Percentiles rank a stretch among this genome's conserved stretches.
These are phyloP conservation scores for Neocucurbitaria cava DNA, from an alignment of 2,329 filamentous ascomycete species.

Conservation along the genomic window DNA sequence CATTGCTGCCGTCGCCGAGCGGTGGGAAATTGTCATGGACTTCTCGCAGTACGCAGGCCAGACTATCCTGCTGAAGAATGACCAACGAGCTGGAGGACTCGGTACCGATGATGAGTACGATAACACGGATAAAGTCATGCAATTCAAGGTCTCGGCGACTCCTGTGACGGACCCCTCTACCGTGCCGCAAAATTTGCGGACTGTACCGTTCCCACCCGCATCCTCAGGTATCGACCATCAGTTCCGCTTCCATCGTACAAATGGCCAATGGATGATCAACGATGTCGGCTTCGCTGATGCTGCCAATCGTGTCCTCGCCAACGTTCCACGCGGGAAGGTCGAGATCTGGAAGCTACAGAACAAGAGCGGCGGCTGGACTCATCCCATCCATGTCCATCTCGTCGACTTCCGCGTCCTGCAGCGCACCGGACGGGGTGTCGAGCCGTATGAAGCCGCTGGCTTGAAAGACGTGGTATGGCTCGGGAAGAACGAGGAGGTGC, in stretches of 20 bases:
- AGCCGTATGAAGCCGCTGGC: slow-evolving; percentile 59
- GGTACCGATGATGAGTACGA: slow-evolving; percentile 56
- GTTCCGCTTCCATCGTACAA: slow-evolving; percentile 42
- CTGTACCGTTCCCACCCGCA: slow-evolving; percentile 36
- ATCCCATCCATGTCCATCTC: slow-evolving; percentile 64
- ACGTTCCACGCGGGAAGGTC: slow-evolving; percentile 40
- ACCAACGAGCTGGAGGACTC: slow-evolving; percentile 48
- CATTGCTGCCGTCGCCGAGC: slow-evolving; percentile 61
- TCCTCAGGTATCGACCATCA: slow-evolving; percentile 32
- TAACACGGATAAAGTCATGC: slow-evolving; percentile 49
- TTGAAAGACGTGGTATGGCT: slow-evolving; percentile 66
- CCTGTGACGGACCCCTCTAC: slow-evolving; percentile 33
- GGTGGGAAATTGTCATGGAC: slow-evolving; percentile 65
- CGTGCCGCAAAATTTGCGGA: slow-evolving; percentile 27
- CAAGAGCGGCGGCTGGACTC: slow-evolving; percentile 58
- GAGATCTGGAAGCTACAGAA: slow-evolving; percentile 54
- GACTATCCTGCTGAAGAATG: slow-evolving; percentile 56
- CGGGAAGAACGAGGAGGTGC: slow-evolving; percentile 53
- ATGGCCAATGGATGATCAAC: slow-evolving; percentile 42
- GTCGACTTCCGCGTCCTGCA: slow-evolving; percentile 62
- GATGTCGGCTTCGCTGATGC: slow-evolving; percentile 40
- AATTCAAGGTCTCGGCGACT: slow-evolving; percentile 54
- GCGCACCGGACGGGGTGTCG: slow-evolving; percentile 48
- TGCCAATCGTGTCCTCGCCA: slow-evolving; percentile 42
- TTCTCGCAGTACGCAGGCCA: slow-evolving; percentile 59